These are phyloP conservation scores for Erysimum cheiri DNA, from an alignment of 441 rosid genomes.

Conservation along the genomic window DNA sequence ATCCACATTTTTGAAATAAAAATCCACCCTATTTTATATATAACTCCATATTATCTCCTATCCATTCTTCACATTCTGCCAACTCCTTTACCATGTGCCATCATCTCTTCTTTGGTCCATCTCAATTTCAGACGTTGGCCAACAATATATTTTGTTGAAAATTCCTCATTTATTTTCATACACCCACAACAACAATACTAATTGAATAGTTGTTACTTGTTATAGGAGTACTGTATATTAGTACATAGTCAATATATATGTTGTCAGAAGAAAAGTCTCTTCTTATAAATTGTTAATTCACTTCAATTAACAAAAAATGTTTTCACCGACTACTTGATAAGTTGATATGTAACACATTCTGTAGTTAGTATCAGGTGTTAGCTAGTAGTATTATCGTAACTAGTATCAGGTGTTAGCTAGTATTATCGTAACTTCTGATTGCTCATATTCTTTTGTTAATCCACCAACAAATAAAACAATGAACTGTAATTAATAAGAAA, in stretches of 20 bases:
- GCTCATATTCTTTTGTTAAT: background rate
- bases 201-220: background rate
- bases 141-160: constrained; percentile 29
- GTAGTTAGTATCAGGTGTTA: background rate
- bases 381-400: background rate
- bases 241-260: background rate
- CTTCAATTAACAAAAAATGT: background rate
- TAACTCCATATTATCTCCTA: constrained; percentile 35
- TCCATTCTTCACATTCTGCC: constrained; percentile 44
- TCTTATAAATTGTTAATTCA: background rate
- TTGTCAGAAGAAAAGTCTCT: background rate
- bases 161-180: background rate
- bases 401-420: background rate
- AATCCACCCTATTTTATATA: background rate
- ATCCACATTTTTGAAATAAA: background rate
- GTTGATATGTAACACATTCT: background rate
- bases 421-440: background rate
- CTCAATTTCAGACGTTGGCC: constrained; percentile 36
- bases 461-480: constrained; percentile 4
- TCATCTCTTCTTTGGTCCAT: constrained; percentile 35
- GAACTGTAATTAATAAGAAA: background rate
- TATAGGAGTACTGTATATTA: background rate
- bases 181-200: background rate
- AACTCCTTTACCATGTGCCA: constrained; percentile 43
- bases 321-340: background rate